A percentile compares a stretch with the other conserved stretches of the same genome.
Conservation (phyloP, 1,284 basidiomycete species). For the Tilletiopsis washingtonensis region DNA sequence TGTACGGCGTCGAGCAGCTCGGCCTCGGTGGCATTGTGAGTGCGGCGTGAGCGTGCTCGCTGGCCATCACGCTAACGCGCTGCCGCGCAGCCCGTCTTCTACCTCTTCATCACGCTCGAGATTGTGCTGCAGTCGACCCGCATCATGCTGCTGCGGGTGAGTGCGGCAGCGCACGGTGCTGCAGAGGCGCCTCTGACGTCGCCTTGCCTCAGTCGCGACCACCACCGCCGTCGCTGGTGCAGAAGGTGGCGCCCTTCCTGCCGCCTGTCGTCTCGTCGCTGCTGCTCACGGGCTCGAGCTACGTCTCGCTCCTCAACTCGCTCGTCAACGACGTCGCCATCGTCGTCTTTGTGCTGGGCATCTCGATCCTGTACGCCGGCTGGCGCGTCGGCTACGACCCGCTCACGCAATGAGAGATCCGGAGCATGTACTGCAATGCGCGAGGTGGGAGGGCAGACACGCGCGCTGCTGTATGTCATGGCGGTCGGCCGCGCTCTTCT, state of each 20-base stretch:
- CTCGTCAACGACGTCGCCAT: constrained; percentile 26
- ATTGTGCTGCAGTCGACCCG: constrained; percentile 28
- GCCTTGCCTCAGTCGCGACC: constrained; percentile 2
- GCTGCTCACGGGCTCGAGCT: constrained; percentile 9
- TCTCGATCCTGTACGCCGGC: constrained; percentile 14
- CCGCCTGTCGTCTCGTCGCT: constrained; percentile 5
- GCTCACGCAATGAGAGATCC: no score
- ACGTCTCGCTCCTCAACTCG: constrained; percentile 16
- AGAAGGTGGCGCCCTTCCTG: background rate
- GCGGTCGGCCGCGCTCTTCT: no score
- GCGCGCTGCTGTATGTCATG: no score
- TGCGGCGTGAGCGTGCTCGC: background rate
- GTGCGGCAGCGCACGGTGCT: constrained; percentile 1
- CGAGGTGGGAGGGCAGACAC: no score
- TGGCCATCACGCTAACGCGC: no score
- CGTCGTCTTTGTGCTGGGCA: constrained; percentile 30
- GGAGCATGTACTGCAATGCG: no score
- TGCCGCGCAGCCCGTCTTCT: constrained; percentile 38
- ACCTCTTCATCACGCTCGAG: constrained; percentile 41
- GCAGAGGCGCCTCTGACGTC: background rate
- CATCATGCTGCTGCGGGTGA: constrained; percentile 19
- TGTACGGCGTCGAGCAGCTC: constrained; percentile 2
- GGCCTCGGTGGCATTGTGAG: constrained; percentile 6
- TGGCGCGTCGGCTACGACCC: constrained; percentile 3
- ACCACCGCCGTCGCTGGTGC: constrained; percentile 4